Conservation (phyloP, 164 flowering plant species). For the Cinnamomum micranthum region DNA sequence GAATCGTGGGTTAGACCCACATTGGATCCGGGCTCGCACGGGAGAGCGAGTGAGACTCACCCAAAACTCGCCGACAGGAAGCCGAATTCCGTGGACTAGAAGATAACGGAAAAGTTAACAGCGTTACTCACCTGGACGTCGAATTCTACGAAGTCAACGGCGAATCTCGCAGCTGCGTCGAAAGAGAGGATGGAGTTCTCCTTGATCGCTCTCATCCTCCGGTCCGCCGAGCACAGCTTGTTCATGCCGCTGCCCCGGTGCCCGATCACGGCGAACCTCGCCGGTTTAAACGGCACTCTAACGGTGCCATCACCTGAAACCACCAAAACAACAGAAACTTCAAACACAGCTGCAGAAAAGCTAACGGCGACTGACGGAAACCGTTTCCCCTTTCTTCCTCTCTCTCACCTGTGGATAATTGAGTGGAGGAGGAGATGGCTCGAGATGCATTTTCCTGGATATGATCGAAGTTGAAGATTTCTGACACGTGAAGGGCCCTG, state of each 20-base stretch:
- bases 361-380: not conserved
- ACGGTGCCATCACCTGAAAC: conserved; percentile 21
- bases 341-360: not conserved
- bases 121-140: conserved; percentile 69
- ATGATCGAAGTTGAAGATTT: conserved; percentile 57
- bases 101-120: not conserved
- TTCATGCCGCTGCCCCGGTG: conserved; percentile 93
- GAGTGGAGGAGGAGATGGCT: conserved; percentile 16
- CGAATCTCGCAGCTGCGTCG: conserved; percentile 50
- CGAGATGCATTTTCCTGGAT: conserved; percentile 33
- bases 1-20: no score
- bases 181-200: conserved; percentile 79
- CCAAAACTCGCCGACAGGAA: no score
- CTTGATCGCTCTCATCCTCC: conserved; percentile 58
- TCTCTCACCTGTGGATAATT: conserved; percentile 25
- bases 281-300: conserved; percentile 16
- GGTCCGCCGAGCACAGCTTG: conserved; percentile 50
- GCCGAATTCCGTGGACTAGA: conserved; percentile 13
- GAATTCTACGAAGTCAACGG: conserved; percentile 72
- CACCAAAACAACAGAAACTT: not conserved
- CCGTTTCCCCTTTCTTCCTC: not conserved
- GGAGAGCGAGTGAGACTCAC: no score
- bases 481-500: conserved; percentile 67
- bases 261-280: conserved; percentile 60
- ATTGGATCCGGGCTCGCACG: no score